Percentiles rank a stretch among this genome's conserved stretches.
These are phyloP conservation scores for Psilocybe mexicana DNA, from an alignment of 1,284 basidiomycete species.

Conservation along the genomic window DNA sequence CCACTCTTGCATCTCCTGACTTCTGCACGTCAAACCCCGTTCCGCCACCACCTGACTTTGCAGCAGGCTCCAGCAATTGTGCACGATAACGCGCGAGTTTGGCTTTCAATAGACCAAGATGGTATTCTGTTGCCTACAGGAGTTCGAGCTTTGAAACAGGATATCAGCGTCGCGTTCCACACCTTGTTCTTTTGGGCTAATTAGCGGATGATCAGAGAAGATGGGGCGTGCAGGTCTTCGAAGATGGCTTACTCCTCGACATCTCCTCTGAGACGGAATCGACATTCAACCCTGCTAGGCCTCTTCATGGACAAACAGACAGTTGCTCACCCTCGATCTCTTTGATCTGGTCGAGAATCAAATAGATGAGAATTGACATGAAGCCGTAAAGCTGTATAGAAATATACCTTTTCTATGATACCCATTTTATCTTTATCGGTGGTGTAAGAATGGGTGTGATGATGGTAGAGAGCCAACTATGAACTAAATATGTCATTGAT, in stretches of 20 bases:
- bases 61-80: slow-evolving; percentile 83
- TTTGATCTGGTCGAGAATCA: slow-evolving; percentile 64
- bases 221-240: neutral
- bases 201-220: slow-evolving; percentile 7
- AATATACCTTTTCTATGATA: slow-evolving; percentile 80
- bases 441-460: slow-evolving; percentile 8
- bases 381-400: neutral
- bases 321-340: slow-evolving; percentile 85
- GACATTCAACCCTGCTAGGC: neutral
- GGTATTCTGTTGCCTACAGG: slow-evolving; percentile 86
- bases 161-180: neutral
- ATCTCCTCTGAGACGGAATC: slow-evolving; percentile 75
- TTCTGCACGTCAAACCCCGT: slow-evolving; percentile 95
- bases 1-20: slow-evolving; percentile 91
- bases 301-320: neutral
- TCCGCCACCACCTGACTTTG: slow-evolving; percentile 81
- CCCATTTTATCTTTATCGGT: slow-evolving; percentile 62
- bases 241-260: slow-evolving; percentile 77
- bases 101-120: slow-evolving; percentile 86
- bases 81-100: slow-evolving; percentile 91
- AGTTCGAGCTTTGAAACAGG: slow-evolving; percentile 1
- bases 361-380: slow-evolving; percentile 1
- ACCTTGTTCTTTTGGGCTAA: slow-evolving; percentile 92
- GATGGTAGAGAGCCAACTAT: slow-evolving; percentile 2
- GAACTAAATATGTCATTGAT: slow-evolving; percentile 10